phyloP scores from a whole-genome alignment of 345 rosid genomes.

The Stellera chamaejasme region DNA sequence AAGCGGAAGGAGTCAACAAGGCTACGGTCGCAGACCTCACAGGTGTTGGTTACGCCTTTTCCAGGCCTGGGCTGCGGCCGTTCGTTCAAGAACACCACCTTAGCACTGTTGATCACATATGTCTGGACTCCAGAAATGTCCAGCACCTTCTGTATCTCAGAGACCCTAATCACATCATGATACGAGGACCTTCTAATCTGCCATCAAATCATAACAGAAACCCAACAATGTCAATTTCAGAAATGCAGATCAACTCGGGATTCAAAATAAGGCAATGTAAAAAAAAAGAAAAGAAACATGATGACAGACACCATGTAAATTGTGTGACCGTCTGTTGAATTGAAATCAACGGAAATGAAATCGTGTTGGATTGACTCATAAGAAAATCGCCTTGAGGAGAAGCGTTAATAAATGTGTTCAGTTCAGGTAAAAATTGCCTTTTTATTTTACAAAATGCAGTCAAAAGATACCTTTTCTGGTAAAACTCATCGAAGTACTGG shows the following conservation, averaged over 20 bases:
- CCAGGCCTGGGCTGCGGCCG: constrained; percentile 98
- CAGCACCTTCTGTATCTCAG: constrained; percentile 79
- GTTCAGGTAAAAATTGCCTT: neutral
- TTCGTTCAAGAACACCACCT: constrained; percentile 90
- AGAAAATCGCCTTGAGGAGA: constrained; percentile 2
- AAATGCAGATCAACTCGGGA: neutral
- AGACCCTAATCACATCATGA: constrained; percentile 97
- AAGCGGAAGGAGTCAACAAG: constrained; percentile 90
- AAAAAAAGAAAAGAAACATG: neutral
- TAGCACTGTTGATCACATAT: constrained; percentile 95
- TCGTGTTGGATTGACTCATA: neutral
- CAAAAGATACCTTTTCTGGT: neutral
- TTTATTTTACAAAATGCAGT: neutral
- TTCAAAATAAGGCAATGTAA: neutral
- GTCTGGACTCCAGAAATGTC: constrained; percentile 92
- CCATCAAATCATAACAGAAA: constrained; percentile 4
- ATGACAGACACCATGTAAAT: constrained; percentile 3
- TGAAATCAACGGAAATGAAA: neutral
- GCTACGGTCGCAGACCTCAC: constrained; percentile 88
- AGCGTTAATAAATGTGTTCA: neutral
- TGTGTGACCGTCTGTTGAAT: constrained; percentile 3
- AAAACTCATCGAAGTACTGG: neutral
- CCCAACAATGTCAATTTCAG: neutral
- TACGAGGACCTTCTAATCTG: constrained; percentile 98
- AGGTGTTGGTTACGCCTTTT: constrained; percentile 88